phyloP scores from a whole-genome alignment of 75 land plant genomes.

The Larix kaempferi region DNA sequence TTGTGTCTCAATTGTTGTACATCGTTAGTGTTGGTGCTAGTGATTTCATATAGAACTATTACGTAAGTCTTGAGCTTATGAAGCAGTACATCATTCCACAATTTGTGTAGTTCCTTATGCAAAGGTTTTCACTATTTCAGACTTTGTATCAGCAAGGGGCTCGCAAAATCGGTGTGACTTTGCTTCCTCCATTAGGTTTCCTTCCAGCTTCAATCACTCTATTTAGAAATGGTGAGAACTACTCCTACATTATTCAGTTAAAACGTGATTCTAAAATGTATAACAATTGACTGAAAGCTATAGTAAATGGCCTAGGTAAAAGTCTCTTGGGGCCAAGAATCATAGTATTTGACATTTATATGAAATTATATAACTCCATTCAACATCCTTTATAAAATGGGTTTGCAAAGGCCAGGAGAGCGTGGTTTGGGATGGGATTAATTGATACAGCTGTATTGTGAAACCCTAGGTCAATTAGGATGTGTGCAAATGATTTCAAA shows the following conservation, averaged over 20 bases:
- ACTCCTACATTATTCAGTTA: constrained; percentile 44
- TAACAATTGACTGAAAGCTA: neutral
- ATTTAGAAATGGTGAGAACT: constrained; percentile 36
- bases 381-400: constrained; percentile 54
- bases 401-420: too few relatives aligned
- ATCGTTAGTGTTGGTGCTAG: constrained; percentile 57
- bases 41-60: constrained; percentile 75
- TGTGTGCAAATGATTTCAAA: too few relatives aligned
- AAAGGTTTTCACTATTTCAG: constrained; percentile 37
- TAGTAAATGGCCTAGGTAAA: constrained; percentile 26
- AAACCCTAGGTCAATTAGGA: too few relatives aligned
- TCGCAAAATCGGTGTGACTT: constrained; percentile 66
- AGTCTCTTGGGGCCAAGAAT: constrained; percentile 41
- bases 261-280: constrained; percentile 54
- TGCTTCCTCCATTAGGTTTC: constrained; percentile 90
- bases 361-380: constrained; percentile 48
- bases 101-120: constrained; percentile 23
- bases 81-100: constrained; percentile 51
- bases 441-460: too few relatives aligned
- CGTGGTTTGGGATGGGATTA: too few relatives aligned
- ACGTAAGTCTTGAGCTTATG: constrained; percentile 53
- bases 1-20: constrained; percentile 50
- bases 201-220: constrained; percentile 68
- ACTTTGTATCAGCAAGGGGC: constrained; percentile 60
- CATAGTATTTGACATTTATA: neutral